Percentiles rank a stretch among this genome's conserved stretches.
These are phyloP conservation scores for Exidia glandulosa DNA, from an alignment of 768 basidiomycete species.

Conservation along the genomic window DNA sequence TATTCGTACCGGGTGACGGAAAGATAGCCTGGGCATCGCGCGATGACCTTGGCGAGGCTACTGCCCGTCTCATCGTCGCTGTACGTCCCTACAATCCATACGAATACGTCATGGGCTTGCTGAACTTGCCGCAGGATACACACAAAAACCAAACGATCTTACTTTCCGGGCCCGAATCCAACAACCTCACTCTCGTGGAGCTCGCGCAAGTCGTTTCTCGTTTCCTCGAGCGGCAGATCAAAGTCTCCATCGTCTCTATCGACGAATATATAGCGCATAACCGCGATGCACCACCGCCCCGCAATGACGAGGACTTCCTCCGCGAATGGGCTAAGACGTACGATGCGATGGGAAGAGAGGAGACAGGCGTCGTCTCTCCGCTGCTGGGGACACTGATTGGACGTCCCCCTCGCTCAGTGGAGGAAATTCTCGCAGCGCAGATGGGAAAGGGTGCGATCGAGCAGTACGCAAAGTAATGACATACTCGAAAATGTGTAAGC, in stretches of 20 bases:
- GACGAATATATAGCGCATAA: conserved; percentile 16
- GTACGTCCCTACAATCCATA: conserved; percentile 2
- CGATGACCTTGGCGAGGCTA: conserved; percentile 26
- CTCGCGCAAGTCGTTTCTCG: conserved; percentile 14
- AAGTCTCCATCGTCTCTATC: conserved; percentile 9
- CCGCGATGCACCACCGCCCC: conserved; percentile 1
- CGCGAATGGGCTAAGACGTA: conserved; percentile 21
- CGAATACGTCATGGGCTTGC: not conserved
- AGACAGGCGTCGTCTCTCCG: conserved; percentile 18
- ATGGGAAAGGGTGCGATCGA: conserved; percentile 8
- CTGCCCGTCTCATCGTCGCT: conserved; percentile 21
- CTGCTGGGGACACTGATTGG: conserved; percentile 18
- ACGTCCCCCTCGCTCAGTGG: conserved; percentile 16
- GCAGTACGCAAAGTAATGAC: conserved; percentile 13
- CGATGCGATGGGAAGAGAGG: conserved; percentile 18
- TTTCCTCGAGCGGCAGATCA: conserved; percentile 11
- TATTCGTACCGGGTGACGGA: conserved; percentile 22
- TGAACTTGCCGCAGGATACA: conserved; percentile 7
- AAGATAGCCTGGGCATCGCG: conserved; percentile 23
- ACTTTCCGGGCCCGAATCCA: conserved; percentile 13
- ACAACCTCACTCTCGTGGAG: conserved; percentile 15
- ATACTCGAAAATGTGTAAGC: no score
- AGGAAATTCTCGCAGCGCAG: conserved; percentile 11
- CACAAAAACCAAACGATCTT: conserved; percentile 19
- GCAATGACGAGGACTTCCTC: conserved; percentile 14